A percentile compares a stretch with the other conserved stretches of the same genome.
Conservation (phyloP, 164 flowering plant species). For the Brasenia schreberi region DNA sequence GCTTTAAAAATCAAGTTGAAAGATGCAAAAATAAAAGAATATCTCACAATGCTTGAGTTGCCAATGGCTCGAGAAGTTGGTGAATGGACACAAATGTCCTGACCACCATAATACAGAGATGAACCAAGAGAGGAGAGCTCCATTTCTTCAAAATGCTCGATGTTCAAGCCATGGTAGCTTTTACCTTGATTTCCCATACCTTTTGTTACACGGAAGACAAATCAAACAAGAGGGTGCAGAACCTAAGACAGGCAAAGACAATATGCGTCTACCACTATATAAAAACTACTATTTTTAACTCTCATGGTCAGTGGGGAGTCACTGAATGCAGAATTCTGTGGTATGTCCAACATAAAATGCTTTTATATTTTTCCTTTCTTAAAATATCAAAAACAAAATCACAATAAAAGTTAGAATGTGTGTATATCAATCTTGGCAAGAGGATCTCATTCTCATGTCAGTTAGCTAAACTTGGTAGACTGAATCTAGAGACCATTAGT, state of each 20-base stretch:
- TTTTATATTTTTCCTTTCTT: no score
- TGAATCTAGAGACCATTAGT: no score
- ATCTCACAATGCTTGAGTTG: constrained; percentile 39
- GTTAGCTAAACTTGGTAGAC: no score
- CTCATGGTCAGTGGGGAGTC: neutral
- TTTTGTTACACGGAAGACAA: neutral
- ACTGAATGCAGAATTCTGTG: no score
- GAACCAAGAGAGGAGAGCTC: constrained; percentile 63
- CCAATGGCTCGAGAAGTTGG: constrained; percentile 21
- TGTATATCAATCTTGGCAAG: no score
- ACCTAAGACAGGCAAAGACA: neutral
- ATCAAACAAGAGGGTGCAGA: neutral
- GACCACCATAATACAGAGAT: constrained; percentile 83
- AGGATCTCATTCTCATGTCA: no score
- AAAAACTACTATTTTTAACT: neutral
- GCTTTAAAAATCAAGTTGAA: neutral
- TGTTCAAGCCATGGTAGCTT: constrained; percentile 17
- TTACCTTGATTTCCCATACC: neutral
- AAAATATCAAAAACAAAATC: no score
- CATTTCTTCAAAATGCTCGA: constrained; percentile 24
- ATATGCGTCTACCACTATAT: neutral
- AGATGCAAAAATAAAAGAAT: neutral
- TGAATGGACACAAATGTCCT: constrained; percentile 38
- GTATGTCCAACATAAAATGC: no score
- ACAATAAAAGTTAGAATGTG: no score